Conservation (phyloP, 129 eudicot species). For the Saussurea involucrata region DNA sequence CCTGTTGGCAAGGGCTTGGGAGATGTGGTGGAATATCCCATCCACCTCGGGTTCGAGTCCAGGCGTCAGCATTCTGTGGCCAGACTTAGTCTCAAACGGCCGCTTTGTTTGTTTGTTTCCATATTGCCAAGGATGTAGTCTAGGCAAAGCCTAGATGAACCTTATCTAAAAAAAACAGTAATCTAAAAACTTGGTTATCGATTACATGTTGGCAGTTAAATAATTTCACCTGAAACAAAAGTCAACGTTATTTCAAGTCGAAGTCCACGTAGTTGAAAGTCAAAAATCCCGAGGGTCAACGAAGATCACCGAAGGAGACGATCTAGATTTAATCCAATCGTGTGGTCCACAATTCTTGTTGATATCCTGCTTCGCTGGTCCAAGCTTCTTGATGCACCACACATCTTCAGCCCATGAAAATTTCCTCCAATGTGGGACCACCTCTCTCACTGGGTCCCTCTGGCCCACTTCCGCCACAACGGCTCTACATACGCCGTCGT, state of each 20-base stretch:
- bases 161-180: too few species aligned
- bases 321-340: conserved; percentile 37
- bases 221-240: background rate
- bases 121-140: too few species aligned
- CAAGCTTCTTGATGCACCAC: conserved; percentile 71
- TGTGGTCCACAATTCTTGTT: conserved; percentile 1
- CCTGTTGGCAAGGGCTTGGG: too few species aligned
- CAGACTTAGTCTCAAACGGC: too few species aligned
- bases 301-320: conserved; percentile 37
- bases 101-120: too few species aligned
- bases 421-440: conserved; percentile 64
- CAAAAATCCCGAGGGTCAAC: conserved; percentile 72
- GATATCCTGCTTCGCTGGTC: conserved; percentile 17
- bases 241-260: background rate
- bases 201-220: background rate
- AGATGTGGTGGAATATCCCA: too few species aligned
- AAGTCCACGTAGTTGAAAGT: background rate
- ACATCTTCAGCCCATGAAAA: conserved; percentile 65
- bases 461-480: conserved; percentile 65
- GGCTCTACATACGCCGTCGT: conserved; percentile 40
- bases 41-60: too few species aligned
- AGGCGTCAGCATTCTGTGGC: too few species aligned
- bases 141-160: too few species aligned
- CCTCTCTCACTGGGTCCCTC: conserved; percentile 51
- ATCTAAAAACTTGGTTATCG: too few species aligned